A percentile compares a stretch with the other conserved stretches of the same genome.
Evolutionary conservation across 192 early-diverging fungal genomes (phyloP).

Genomic region (Linderina pennispora): DNA sequence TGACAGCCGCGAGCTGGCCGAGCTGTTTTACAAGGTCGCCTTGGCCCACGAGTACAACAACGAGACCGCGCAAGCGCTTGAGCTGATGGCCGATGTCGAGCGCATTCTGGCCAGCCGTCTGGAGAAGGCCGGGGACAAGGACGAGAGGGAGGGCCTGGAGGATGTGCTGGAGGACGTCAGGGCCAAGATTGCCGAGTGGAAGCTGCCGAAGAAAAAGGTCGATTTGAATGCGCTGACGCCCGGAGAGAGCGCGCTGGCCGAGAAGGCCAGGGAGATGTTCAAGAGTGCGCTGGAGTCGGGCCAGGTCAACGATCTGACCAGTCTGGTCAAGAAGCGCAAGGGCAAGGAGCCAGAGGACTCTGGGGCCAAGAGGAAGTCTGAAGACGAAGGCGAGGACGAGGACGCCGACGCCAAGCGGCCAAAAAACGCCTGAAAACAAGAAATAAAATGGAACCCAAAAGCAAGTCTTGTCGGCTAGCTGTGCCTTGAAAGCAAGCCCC

Average conservation of each 20-base stretch:
- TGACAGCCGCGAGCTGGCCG: conserved; percentile 43
- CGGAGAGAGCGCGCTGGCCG: conserved; percentile 22
- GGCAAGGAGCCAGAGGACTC: not conserved
- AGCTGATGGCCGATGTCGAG: conserved; percentile 38
- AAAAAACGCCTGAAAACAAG: conserved; percentile 10
- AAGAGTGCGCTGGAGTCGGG: conserved; percentile 38
- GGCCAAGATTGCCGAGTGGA: conserved; percentile 43
- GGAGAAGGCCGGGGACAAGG: conserved; percentile 6
- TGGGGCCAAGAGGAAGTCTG: not conserved
- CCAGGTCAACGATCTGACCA: conserved; percentile 32
- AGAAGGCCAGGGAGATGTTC: conserved; percentile 38
- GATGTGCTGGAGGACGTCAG: conserved; percentile 39
- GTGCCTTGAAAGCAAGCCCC: too few species aligned
- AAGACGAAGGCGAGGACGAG: conserved; percentile 12
- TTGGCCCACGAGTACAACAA: conserved; percentile 45
- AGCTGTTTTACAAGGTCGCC: conserved; percentile 48
- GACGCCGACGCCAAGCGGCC: conserved; percentile 24
- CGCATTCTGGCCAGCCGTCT: conserved; percentile 30
- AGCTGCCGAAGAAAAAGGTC: conserved; percentile 16
- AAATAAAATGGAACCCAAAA: not conserved
- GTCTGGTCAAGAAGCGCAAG: conserved; percentile 24
- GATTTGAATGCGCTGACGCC: conserved; percentile 16
- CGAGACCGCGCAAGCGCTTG: conserved; percentile 27
- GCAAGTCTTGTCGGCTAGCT: too few species aligned
- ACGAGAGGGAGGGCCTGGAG: conserved; percentile 13